Evolutionary conservation across 228 moss, liverwort and hornwort genomes (phyloP).

Genomic region (Sphagnum magellanicum): DNA sequence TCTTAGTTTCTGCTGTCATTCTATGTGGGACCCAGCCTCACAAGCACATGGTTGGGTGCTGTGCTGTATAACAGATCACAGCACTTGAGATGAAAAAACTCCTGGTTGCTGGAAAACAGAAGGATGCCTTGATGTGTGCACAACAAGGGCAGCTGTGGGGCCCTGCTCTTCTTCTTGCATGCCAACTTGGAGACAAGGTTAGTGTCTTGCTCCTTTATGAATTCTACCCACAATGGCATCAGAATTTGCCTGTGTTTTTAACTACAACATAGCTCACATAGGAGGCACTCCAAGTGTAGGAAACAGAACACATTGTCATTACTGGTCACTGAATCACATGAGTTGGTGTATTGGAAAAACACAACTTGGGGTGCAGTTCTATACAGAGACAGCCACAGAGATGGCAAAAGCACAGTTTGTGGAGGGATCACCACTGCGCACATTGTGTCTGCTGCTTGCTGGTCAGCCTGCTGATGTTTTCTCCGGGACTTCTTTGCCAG

Average conservation of each 20-base stretch:
- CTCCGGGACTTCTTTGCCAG: conserved; percentile 32
- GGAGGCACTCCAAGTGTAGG: no score
- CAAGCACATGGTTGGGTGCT: background rate
- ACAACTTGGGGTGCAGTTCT: conserved; percentile 54
- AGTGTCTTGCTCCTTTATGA: background rate
- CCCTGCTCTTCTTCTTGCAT: conserved; percentile 76
- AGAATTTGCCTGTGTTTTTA: background rate
- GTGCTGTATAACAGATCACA: conserved; percentile 45
- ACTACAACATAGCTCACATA: no score
- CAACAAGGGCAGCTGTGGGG: conserved; percentile 92
- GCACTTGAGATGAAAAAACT: conserved; percentile 74
- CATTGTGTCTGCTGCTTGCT: conserved; percentile 84
- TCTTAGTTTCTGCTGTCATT: no score
- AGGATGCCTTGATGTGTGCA: conserved; percentile 84
- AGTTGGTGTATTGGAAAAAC: no score
- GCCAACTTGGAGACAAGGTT: conserved; percentile 97
- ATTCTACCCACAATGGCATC: background rate
- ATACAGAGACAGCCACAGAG: conserved; percentile 78
- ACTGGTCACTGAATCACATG: no score
- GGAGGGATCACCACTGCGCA: conserved; percentile 84
- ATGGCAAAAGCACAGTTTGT: conserved; percentile 85
- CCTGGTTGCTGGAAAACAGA: conserved; percentile 80
- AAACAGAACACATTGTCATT: no score
- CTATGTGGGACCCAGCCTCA: no score
- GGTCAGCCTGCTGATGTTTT: conserved; percentile 96